phyloP scores from a whole-genome alignment of 208 protist species.

The Leishmania lainsoni region DNA sequence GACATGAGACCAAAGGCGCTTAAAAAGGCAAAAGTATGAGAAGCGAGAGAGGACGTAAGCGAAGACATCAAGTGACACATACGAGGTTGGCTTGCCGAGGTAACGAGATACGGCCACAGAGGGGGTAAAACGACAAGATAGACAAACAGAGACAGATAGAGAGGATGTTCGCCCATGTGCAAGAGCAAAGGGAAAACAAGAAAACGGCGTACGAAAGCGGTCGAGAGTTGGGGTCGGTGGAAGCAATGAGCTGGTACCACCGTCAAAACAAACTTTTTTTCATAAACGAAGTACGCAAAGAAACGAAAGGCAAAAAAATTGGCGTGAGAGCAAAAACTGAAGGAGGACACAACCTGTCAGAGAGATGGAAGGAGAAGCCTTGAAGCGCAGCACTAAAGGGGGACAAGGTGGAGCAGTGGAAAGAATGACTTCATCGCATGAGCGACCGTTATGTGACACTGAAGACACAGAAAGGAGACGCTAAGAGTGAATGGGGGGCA shows the following conservation, averaged over 20 bases:
- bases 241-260: neutral
- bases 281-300: neutral
- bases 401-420: neutral
- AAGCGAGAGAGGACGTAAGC: neutral
- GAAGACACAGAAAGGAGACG: neutral
- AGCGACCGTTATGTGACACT: neutral
- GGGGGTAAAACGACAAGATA: neutral
- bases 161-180: neutral
- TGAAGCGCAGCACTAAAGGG: neutral
- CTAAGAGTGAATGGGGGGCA: neutral
- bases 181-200: neutral
- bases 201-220: neutral
- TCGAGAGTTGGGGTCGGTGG: neutral
- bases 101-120: neutral
- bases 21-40: neutral
- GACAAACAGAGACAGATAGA: constrained; percentile 5
- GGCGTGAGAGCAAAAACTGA: neutral
- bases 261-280: neutral
- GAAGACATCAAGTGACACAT: neutral
- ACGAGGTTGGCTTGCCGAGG: neutral
- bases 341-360: neutral
- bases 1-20: neutral
- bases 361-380: neutral
- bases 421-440: neutral
- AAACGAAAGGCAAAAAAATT: neutral